Evolutionary conservation across 1,139 yeast genomes (phyloP).

Genomic region (Arxiozyma slooffiae): DNA sequence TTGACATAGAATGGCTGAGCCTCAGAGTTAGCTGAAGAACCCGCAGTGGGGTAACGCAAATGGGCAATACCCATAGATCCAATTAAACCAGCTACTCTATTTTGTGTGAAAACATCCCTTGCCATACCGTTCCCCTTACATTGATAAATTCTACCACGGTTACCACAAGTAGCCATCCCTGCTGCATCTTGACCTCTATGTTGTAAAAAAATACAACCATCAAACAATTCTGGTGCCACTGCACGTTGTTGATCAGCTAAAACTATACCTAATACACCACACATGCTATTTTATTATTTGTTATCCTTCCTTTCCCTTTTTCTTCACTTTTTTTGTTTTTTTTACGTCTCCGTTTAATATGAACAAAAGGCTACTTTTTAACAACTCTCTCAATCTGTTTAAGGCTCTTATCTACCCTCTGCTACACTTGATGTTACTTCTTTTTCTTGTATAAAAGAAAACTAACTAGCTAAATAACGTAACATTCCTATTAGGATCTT

Average conservation of each 20-base stretch:
- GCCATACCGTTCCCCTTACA: conserved; percentile 99
- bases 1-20: conserved; percentile 98
- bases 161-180: conserved; percentile 95
- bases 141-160: conserved; percentile 87
- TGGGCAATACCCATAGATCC: conserved; percentile 97
- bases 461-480: too few species aligned
- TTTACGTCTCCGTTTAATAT: background rate
- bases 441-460: too few species aligned
- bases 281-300: conserved; percentile 40
- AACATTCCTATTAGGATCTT: background rate
- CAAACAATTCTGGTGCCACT: conserved; percentile 84
- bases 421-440: background rate
- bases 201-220: conserved; percentile 87
- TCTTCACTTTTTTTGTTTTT: too few species aligned
- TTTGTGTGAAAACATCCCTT: conserved; percentile 85
- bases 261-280: conserved; percentile 89
- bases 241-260: conserved; percentile 62
- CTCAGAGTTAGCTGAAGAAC: conserved; percentile 92
- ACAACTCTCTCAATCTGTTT: too few species aligned
- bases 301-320: background rate
- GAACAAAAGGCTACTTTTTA: background rate
- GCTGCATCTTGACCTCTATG: conserved; percentile 99
- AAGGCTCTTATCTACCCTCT: background rate
- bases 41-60: conserved; percentile 95
- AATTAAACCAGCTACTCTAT: conserved; percentile 64